A percentile compares a stretch with the other conserved stretches of the same genome.
Conservation (phyloP, 305 asterid species). For the Stenogyne calaminthoides region DNA sequence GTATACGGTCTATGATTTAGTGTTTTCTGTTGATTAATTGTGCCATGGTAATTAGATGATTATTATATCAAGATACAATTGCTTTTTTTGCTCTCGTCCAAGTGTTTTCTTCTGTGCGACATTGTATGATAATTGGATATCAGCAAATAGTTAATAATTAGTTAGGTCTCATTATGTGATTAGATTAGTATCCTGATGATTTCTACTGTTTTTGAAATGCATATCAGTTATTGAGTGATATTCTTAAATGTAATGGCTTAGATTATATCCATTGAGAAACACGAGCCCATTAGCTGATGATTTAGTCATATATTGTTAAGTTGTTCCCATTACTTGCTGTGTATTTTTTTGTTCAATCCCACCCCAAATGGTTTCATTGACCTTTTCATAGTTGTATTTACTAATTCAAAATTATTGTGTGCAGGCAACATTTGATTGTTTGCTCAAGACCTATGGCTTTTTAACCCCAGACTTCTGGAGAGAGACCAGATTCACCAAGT, state of each 20-base stretch:
- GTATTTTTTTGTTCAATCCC: neutral
- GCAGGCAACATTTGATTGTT: slow-evolving; percentile 89
- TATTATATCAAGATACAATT: neutral
- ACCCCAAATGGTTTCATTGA: neutral
- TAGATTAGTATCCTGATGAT: neutral
- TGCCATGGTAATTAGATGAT: neutral
- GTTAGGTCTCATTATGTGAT: neutral
- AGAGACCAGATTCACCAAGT: slow-evolving; percentile 70
- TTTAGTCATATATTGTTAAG: neutral
- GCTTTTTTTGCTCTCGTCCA: neutral
- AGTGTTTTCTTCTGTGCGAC: neutral
- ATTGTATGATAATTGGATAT: neutral
- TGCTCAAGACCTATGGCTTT: slow-evolving; percentile 82
- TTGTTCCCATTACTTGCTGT: neutral
- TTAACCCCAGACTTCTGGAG: slow-evolving; percentile 87
- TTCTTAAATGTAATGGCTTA: neutral
- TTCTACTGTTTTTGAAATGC: neutral
- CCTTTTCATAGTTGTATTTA: neutral
- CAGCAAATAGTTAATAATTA: neutral
- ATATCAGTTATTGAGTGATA: neutral
- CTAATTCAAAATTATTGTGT: neutral
- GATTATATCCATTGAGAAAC: neutral
- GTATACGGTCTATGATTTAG: neutral
- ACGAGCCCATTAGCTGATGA: too few species aligned
- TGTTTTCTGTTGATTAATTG: neutral